Conservation (phyloP, 768 basidiomycete species). For the Lentinula raphanica region DNA sequence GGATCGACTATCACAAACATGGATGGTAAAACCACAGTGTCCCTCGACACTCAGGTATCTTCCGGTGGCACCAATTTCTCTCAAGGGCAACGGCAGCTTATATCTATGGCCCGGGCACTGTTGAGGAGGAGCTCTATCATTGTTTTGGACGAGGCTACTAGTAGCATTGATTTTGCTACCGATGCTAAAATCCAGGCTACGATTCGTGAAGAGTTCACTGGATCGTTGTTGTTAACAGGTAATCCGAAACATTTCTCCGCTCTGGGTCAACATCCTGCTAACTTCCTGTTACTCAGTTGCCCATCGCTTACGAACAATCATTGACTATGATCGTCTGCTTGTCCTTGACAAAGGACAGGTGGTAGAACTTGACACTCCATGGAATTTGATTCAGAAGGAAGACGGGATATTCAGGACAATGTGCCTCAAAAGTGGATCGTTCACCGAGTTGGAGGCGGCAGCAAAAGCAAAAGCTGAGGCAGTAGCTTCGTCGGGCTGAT, state of each 20-base stretch:
- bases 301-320: conserved; percentile 23
- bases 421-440: conserved; percentile 69
- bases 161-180: conserved; percentile 82
- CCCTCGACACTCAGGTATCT: conserved; percentile 75
- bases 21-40: conserved; percentile 52
- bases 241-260: conserved; percentile 15
- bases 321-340: conserved; percentile 19
- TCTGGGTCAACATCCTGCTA: neutral
- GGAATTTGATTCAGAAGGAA: conserved; percentile 57
- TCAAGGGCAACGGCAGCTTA: conserved; percentile 85
- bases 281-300: conserved; percentile 13
- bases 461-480: conserved; percentile 42
- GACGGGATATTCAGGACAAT: conserved; percentile 63
- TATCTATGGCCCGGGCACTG: conserved; percentile 81
- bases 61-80: conserved; percentile 89
- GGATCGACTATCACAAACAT: conserved; percentile 47
- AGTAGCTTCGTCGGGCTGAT: neutral
- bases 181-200: conserved; percentile 88
- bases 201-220: conserved; percentile 79
- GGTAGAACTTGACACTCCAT: conserved; percentile 68
- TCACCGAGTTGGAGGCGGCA: conserved; percentile 50
- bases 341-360: conserved; percentile 36
- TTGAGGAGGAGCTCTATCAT: conserved; percentile 68
- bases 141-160: conserved; percentile 79
- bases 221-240: conserved; percentile 72